Base-by-base conservation (phyloP, 371 early-diverging fungal species). In the Nematocida major region DNA sequence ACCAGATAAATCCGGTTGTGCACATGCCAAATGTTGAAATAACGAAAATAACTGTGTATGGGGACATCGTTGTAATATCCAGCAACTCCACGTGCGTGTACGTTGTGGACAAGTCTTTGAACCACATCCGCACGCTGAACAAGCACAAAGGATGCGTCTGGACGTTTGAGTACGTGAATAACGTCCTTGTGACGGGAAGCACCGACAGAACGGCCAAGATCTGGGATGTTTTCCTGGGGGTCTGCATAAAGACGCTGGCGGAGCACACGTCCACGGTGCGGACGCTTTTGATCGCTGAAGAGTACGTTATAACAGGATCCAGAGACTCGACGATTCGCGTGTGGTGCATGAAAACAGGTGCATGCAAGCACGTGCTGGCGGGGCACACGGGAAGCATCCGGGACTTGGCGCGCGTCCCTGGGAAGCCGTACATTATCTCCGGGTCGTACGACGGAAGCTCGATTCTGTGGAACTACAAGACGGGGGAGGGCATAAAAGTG, bases 81-180 rank as follows among this genome's bases (percentile, higher is more conserved):
- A 82, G 83, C 34, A 82, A 83, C 59, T 81, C 82, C 54, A 20
- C 67, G 26, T 59, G 68, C n/a, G 54, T 85, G n/a, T 77, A 81
- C 42, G 66, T 79, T 26, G 81, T 66, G 59, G 67, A 67, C 40
- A 54, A 45, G 24, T 22, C 50, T 1, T 93, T 95, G 20, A 81
- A 84, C 24, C 81, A 88, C 9, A 85, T 88, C 59, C 85, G 86
- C 49, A 80, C 79, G 39, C 87, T 96, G 22, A 85, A 84, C 15
- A 96, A 95, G 4, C 97, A 97, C 82, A 91, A 91, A 28, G 96
- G 96, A 38, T 96, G 97, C 54, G 94, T 97, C 1, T 97, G 98
- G 98, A 91, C 95, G 0, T 86, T 97, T 61, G 89, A 92, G 67
- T 91, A 91, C 70, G 88, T 88, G 40, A 90, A 89, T 49, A 89